These are phyloP conservation scores for Gyromitra esculenta DNA, from an alignment of 2,329 filamentous ascomycete genomes.

Conservation along the genomic window DNA sequence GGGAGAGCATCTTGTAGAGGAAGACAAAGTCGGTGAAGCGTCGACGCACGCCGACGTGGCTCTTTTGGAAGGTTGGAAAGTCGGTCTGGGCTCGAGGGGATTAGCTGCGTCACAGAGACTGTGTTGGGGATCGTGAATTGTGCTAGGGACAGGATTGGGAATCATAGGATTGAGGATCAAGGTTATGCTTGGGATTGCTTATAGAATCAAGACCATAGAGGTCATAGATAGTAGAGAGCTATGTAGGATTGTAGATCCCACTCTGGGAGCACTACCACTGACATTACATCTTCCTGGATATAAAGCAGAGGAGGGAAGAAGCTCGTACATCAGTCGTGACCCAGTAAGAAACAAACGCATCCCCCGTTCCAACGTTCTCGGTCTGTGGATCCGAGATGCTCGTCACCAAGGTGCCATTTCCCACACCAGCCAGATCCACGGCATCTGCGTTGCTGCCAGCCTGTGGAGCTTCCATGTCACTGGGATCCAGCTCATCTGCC, in stretches of 20 bases:
- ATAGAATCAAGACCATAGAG: background rate
- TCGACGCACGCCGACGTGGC: slow-evolving; percentile 80
- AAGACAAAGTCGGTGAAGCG: slow-evolving; percentile 99
- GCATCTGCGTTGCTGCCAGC: slow-evolving; percentile 59
- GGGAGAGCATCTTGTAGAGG: slow-evolving; percentile 86
- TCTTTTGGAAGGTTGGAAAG: slow-evolving; percentile 89
- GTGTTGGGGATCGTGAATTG: background rate
- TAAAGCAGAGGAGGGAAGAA: background rate
- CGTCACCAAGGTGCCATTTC: slow-evolving; percentile 81
- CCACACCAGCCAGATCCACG: slow-evolving; percentile 70
- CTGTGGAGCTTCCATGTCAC: slow-evolving; percentile 55
- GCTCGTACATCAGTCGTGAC: slow-evolving; percentile 82
- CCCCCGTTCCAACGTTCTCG: slow-evolving; percentile 95
- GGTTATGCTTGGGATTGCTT: background rate
- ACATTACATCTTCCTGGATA: background rate
- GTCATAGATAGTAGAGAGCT: background rate
- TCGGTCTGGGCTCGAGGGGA: slow-evolving; percentile 72
- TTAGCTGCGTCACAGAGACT: slow-evolving; percentile 14
- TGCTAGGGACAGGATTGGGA: background rate
- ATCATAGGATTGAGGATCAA: background rate
- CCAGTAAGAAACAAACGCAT: slow-evolving; percentile 94
- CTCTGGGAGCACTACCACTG: no score
- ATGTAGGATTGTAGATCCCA: no score
- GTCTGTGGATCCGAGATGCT: slow-evolving; percentile 85
- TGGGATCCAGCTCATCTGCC: slow-evolving; percentile 53